Percentiles rank a stretch among this genome's conserved stretches.
These are phyloP conservation scores for Athelia psychrophila DNA, from an alignment of 1,284 basidiomycete genomes.

Conservation along the genomic window DNA sequence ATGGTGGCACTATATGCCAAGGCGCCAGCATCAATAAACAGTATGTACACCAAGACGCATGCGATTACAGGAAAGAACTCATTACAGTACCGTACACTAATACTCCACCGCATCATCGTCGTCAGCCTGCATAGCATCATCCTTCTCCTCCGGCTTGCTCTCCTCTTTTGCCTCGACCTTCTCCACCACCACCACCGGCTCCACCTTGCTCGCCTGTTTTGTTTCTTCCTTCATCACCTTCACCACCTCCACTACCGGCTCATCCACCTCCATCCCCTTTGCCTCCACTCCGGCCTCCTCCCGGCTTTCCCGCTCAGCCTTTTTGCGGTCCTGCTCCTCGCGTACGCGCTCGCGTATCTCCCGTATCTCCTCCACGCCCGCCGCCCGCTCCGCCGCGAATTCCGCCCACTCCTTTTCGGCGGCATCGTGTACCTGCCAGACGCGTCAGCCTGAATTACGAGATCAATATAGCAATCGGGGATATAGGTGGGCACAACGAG, in stretches of 20 bases:
- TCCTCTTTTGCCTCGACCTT: no score
- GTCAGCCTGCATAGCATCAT: no score
- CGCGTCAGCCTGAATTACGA: no score
- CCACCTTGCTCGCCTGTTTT: constrained; percentile 39
- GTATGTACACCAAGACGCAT: no score
- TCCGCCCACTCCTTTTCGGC: constrained; percentile 63
- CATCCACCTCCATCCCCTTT: constrained; percentile 16
- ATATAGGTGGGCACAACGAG: neutral
- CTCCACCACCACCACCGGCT: no score
- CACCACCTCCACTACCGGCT: constrained; percentile 6
- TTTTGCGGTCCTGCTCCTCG: constrained; percentile 56
- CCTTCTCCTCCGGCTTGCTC: no score
- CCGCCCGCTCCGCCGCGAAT: constrained; percentile 57
- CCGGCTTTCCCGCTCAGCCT: constrained; percentile 27
- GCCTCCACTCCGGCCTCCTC: constrained; percentile 9
- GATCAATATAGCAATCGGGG: constrained; percentile 2
- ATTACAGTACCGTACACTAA: no score
- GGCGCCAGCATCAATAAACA: no score
- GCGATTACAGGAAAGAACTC: no score
- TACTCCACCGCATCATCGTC: no score
- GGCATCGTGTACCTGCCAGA: constrained; percentile 53
- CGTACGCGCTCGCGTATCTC: constrained; percentile 60
- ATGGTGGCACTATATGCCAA: no score
- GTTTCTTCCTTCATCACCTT: constrained; percentile 25
- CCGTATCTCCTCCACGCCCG: constrained; percentile 60